Evolutionary conservation across 805 yeast species (phyloP).

Genomic region (Monosporozyma yasuniensis): DNA sequence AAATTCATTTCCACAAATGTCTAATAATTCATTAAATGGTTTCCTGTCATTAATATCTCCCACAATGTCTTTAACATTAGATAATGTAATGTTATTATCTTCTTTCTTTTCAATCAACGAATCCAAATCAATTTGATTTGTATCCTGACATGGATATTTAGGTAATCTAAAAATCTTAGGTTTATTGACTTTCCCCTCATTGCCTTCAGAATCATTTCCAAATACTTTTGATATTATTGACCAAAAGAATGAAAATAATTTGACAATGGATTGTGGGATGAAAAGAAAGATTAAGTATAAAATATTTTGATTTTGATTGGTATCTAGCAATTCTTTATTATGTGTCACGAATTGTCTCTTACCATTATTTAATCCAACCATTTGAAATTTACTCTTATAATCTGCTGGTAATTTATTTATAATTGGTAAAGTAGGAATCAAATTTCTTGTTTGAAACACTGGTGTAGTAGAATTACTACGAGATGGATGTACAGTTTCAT

Average conservation of each 20-base stretch:
- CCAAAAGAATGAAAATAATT: slow-evolving; percentile 13
- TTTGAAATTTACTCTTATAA: slow-evolving; percentile 18
- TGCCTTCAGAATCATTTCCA: not conserved
- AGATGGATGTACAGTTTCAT: not conserved
- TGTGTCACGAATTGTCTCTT: not conserved
- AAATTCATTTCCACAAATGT: slow-evolving; percentile 32
- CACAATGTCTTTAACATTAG: slow-evolving; percentile 4
- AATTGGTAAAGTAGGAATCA: slow-evolving; percentile 19
- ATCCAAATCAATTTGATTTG: slow-evolving; percentile 7
- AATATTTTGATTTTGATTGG: not conserved
- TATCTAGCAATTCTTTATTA: not conserved
- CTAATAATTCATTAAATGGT: slow-evolving; percentile 37
- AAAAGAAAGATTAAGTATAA: slow-evolving; percentile 38
- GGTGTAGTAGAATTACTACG: slow-evolving; percentile 12
- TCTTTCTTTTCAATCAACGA: slow-evolving; percentile 1
- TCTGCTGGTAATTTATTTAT: slow-evolving; percentile 29
- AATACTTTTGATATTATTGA: not conserved
- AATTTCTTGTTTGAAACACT: not conserved
- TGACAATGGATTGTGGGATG: slow-evolving; percentile 41
- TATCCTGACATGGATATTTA: slow-evolving; percentile 12
- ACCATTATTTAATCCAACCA: slow-evolving; percentile 19
- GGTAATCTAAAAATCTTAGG: slow-evolving; percentile 15
- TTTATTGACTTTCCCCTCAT: slow-evolving; percentile 1
- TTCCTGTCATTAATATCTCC: slow-evolving; percentile 9
- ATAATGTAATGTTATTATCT: slow-evolving; percentile 3